Conservation (phyloP, 2,329 filamentous ascomycete genomes). For the Madurella fahalii region DNA sequence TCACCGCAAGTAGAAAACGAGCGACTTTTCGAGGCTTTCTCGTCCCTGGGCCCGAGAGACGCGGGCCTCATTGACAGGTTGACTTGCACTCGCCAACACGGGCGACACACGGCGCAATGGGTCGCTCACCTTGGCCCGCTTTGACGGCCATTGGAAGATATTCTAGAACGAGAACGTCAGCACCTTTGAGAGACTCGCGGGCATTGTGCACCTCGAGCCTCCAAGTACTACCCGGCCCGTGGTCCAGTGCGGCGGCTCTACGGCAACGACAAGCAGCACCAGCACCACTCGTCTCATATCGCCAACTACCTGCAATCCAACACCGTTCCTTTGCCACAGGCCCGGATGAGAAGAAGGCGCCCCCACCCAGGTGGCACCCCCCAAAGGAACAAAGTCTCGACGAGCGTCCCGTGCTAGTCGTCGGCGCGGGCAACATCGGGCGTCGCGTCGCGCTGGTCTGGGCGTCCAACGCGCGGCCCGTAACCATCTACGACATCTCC, state of each 20-base stretch:
- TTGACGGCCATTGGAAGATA: not conserved
- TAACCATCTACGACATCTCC: constrained; percentile 29
- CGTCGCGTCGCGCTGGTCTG: constrained; percentile 35
- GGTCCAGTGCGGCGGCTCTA: not conserved
- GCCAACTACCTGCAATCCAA: not conserved
- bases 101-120: constrained; percentile 3
- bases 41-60: not conserved
- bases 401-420: constrained; percentile 36
- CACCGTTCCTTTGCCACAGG: not conserved
- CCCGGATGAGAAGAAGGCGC: not conserved
- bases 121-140: constrained; percentile 1
- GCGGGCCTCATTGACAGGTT: not conserved
- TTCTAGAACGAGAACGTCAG: not conserved
- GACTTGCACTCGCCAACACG: not conserved
- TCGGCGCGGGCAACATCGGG: constrained; percentile 40
- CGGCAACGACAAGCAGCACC: not conserved
- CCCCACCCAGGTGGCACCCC: constrained; percentile 22
- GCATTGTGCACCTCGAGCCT: not conserved
- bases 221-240: not conserved
- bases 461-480: constrained; percentile 29
- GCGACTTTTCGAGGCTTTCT: not conserved
- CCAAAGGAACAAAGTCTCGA: constrained; percentile 28
- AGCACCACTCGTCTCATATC: not conserved
- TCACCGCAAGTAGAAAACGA: not conserved
- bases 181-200: not conserved